Base-by-base conservation (phyloP, 306 rosid species). In the Lablab purpureus region DNA sequence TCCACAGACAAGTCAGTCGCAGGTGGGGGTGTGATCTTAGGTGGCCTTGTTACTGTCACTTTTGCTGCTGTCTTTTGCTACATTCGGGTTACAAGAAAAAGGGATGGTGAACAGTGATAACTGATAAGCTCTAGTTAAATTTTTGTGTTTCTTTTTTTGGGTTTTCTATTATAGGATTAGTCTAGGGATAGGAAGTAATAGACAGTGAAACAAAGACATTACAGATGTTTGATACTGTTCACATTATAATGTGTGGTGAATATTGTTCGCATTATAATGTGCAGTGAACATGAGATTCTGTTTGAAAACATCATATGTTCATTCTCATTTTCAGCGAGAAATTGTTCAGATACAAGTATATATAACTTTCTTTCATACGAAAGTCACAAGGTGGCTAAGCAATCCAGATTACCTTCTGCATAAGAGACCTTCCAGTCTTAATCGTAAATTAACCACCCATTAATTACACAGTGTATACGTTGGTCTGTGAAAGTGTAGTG, bases 1-100 rank as follows among this genome's bases (percentile, higher is more conserved):
- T 73, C 84, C 4, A 30, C 86, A 2, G 92, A 91, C 37, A 87
- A 85, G 74, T 93, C 98, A 14, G 81, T 94, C 80, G 95, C 95
- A 4, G 99, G 97, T 64, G 97, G 99, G 9, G 97, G 95, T 69
- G 93, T 92, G 4, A 94, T 94, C 84, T 80, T 94, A 41, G 99
- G 95, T 49, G 97, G 99, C 0, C 90, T 94, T 19, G 91, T 87
- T 49, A 94, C 97, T 18, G 92, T 85, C 55, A 78, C 85, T 81
- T 90, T 89, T 82, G 98, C 97, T 12, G 97, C 94, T 68, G 91
- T 94, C 17, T 94, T 92, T 74, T 90, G 91, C 84, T 93, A 93
- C 77, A 88, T 93, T 71, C 89, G 98, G 22, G 97, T 93, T 69
- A 93, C 98, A 4, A 85, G 94, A 72, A 93, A 76, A 80, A 84